Base-by-base conservation (phyloP, 495 filamentous ascomycete species). In the Penicillium psychrofluorescens region DNA sequence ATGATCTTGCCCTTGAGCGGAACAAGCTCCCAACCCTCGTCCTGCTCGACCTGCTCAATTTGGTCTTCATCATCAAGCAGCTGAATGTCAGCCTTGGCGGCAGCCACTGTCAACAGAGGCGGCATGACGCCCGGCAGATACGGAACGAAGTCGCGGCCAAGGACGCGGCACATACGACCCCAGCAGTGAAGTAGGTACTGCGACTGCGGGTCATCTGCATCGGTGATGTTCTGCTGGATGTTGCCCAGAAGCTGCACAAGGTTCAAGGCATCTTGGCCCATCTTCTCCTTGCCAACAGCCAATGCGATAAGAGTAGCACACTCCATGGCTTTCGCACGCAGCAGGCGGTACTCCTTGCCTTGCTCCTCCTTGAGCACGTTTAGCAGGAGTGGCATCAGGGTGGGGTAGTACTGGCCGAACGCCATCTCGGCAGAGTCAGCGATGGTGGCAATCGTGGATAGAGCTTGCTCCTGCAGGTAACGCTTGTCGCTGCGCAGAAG, bases 291-390 rank as follows among this genome's bases (percentile, higher is more conserved):
- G 16, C 94, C 92, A 45, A 99, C 94, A 11, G 94, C 94, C 29
- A 99, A 70, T 7, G 94, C 91, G 58, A 99, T 97, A 35, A 99
- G 67, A 11, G 94, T 97, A 29, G 94, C 94, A 63, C 94, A 99
- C 70, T 99, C 94, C 94, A 99, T 99, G 8, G 94, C 94, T 72
- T 99, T 99, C 11, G 94, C 91, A 50, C 90, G 80, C 27, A 99
- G 78, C 28, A 97, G 64, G 35, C 94, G 77, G 62, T 87, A 86
- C 55, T 99, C 94, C 70, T 94, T 97, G 14, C 86, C 86, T 50
- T 87, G 88, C 53, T 95, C 88, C 51, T 89, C 78, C 58, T 82
- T 79, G 27, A 99, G 71, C 22, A 97, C 91, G 49, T 82, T 84
- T 56, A 97, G 89, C 8, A 99, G 74, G 46, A 96, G 66, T 10